Evolutionary conservation across 257 asterid species (phyloP).

Genomic region (Lithospermum erythrorhizon): DNA sequence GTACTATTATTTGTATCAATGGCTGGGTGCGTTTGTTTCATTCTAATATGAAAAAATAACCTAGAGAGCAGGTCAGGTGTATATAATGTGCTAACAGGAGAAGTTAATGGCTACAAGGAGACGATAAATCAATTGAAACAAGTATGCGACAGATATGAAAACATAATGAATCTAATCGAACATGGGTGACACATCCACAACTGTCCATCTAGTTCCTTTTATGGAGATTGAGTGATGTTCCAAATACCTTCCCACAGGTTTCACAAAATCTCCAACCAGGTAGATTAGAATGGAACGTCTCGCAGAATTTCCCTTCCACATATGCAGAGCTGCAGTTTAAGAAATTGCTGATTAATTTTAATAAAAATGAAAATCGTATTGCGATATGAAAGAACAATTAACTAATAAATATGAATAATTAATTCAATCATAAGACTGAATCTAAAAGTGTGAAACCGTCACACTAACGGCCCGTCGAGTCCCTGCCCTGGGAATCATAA

Average conservation of each 20-base stretch:
- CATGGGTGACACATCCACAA: not conserved
- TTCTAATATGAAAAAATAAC: no score
- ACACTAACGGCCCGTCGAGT: no score
- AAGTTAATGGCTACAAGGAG: not conserved
- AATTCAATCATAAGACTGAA: not conserved
- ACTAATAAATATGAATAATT: not conserved
- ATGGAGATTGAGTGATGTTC: constrained; percentile 1
- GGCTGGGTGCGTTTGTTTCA: no score
- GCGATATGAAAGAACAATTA: not conserved
- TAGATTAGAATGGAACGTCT: constrained; percentile 71
- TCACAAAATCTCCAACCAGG: constrained; percentile 99
- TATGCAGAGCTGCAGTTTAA: constrained; percentile 49
- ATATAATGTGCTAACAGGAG: not conserved
- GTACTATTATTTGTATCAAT: no score
- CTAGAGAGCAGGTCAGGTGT: not conserved
- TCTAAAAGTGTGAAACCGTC: no score
- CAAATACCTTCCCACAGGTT: constrained; percentile 94
- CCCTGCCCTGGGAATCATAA: no score
- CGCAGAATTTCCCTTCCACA: constrained; percentile 89
- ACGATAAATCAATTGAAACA: not conserved
- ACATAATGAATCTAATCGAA: not conserved
- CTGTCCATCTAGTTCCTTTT: not conserved
- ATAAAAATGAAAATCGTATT: not conserved
- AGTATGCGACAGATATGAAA: not conserved
- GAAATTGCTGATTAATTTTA: constrained; percentile 2